Evolutionary conservation across 2,329 filamentous ascomycete genomes (phyloP), one percentile per base, ranked within the genome.

Genomic region (Onygenales sp.): DNA sequence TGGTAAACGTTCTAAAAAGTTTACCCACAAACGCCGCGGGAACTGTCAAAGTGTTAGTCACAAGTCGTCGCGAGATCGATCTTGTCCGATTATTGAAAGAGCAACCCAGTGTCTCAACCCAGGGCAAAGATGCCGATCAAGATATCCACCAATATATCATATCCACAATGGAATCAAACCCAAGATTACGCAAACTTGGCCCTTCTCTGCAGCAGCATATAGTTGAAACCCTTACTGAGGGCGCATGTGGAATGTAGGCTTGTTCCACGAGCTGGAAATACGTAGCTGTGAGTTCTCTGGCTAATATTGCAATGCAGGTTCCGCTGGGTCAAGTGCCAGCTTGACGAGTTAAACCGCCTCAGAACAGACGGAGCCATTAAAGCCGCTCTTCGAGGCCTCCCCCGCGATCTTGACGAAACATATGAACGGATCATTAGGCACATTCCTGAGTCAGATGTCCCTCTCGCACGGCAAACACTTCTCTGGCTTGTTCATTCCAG

Each of bases 321-420:
- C 13, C 50, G 50, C 8, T 52, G 50, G 50, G 50, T 52, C 41
- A 52, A 52, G 45, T 52, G 50, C n/a, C 50, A 52, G 42, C 42
- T 52, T 35, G 50, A 52, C 33, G 41, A 46, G n/a, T 42, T 52
- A n/a, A 36, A n/a, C n/a, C 31, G 43, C 33, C 43, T 52, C 32
- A n/a, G 50, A 38, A 52, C 50, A 3, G 42, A 52, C 14, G 42
- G 39, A 41, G 42, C 42, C 31, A 52, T 52, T n/a, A 52, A 52
- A 36, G 35, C 42, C 13, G 50, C 50, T 31, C 33, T 52, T 6
- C 5, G 17, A 10, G 50, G 42, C 17, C 50, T 52, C 14, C 42
- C 42, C 13, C 50, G 42, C 10, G 42, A 52, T 43, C 50, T 52
- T 13, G 50, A 52, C 43, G 42, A 52, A 36, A 52, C 50, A 1